Base-by-base conservation (phyloP, 2,329 filamentous ascomycete species). In the Mollisiaceae sp. region DNA sequence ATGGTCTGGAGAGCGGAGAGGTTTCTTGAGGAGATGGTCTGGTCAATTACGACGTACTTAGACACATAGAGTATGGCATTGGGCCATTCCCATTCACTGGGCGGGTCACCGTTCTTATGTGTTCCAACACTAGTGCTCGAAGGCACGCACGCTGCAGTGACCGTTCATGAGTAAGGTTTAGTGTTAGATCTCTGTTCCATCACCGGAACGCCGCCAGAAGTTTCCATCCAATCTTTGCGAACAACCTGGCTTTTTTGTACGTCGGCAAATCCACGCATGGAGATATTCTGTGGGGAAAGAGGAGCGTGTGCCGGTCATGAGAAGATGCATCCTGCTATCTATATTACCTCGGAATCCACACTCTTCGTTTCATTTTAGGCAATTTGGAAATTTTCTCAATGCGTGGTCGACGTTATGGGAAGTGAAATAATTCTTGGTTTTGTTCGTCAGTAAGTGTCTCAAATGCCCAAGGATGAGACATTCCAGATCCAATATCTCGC, bases 161-260 rank as follows among this genome's bases (percentile, higher is more conserved):
- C 50, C 50, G 32, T 35, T 54, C 22, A 14, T 27, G 24, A 27
- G 24, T 32, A 11, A 59, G 22, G 24, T 14, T 54, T 54, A 63
- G 63, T 65, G 65, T 69, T 60, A 59, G 58, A 65, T 58, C 63
- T 61, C 38, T 63, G 60, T 69, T 64, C 60, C 65, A 65, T 60
- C 57, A 56, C 63, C 43, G 27, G 55, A 45, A 55, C 41, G 61
- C 61, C 59, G 67, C 60, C 57, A 64, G 64, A 61, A 62, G 52
- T 59, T 61, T 60, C 59, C 47, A 47, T 41, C 59, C 41, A 15
- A 58, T 65, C 20, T 65, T 57, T 63, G 55, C 58, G 56, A 57
- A 56, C 66, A 65, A 61, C 54, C 58, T 66, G 65, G 58, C 65
- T 59, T 61, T 61, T 61, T 59, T 38, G 41, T 35, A n/a, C 41